Evolutionary conservation across 164 flowering plant genomes (phyloP), one percentile per base, ranked within the genome.

Genomic region (Vitis cinerea): DNA sequence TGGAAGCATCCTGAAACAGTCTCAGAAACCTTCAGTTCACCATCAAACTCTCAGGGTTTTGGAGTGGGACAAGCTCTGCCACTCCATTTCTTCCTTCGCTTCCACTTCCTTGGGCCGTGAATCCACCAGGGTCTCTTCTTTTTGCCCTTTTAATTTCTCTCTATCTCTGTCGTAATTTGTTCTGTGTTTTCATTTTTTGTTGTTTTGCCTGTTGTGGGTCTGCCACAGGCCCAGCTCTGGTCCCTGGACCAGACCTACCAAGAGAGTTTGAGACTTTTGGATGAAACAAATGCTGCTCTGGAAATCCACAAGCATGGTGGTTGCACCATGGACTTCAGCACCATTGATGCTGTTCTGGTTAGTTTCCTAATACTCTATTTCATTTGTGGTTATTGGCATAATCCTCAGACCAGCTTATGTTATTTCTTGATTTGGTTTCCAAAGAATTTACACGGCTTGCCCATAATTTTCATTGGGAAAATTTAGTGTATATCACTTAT

Each of bases 31-130:
- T 4, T 72, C 86, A 13, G 72, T 81, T 50, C 74, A 77, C 56
- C 51, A 63, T 30, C 74, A 85, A 64, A 86, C 85, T 75, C 89
- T 91, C 58, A 78, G 86, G 68, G 80, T 90, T 14, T 67, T 94
- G 66, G 90, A 90, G 76, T 94, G 99, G 98, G 97, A 91, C 67
- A 82, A 90, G 77, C 79, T 94, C 71, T 90, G 94, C 75, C 87
- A 92, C 56, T 82, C 79, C 71, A 97, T 94, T 16, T 82, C 99
- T 30, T 87, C 91, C 13, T 94, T 85, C 55, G 94, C 99, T 51
- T 77, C 84, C 30, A 92, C 97, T 23, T 72, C 91, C 3, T 69
- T 87, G n/a, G 99, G 97, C 60, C 86, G 86, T 14, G 81, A 86
- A 68, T 92, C 88, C 64, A 72, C 83, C 5, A 85, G 87, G 90